These are phyloP conservation scores for Eimeria zaria DNA, from an alignment of 169 alveolate species.

Conservation along the genomic window DNA sequence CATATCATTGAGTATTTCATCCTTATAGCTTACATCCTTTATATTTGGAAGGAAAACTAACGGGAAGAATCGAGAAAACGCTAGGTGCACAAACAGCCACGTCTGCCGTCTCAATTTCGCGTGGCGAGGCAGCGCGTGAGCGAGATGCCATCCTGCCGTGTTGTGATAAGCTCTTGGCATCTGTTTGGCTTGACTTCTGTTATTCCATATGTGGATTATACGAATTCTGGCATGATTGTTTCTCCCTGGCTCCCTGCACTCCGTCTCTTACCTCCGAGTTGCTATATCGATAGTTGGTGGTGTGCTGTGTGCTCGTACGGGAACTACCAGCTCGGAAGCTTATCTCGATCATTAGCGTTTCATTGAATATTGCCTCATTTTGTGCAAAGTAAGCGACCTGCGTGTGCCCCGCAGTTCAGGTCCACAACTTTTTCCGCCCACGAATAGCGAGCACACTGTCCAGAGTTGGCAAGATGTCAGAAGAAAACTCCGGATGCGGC, in stretches of 20 bases:
- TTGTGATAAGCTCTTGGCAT: not conserved
- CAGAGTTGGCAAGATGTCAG: conserved; percentile 31
- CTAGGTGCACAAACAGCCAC: conserved; percentile 12
- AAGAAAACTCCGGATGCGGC: conserved; percentile 69
- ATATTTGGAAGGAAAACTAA: not conserved
- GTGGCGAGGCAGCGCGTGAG: conserved; percentile 53
- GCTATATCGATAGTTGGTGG: conserved; percentile 40
- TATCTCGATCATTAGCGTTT: not conserved
- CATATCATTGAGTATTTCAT: not conserved
- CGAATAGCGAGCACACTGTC: conserved; percentile 15
- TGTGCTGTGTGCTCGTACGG: not conserved
- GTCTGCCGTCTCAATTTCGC: conserved; percentile 23
- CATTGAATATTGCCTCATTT: not conserved
- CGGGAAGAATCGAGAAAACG: not conserved
- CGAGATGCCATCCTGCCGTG: conserved; percentile 18
- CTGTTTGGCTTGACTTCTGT: not conserved
- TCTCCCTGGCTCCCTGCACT: not conserved
- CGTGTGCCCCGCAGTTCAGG: conserved; percentile 9
- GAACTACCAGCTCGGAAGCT: not conserved
- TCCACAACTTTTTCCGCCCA: not conserved
- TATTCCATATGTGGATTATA: not conserved
- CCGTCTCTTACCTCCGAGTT: not conserved
- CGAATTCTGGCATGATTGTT: not conserved
- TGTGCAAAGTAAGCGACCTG: not conserved
- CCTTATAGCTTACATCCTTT: not conserved